These are phyloP conservation scores for Alternaria gansuensis DNA, from an alignment of 2,329 filamentous ascomycete genomes.

Conservation along the genomic window DNA sequence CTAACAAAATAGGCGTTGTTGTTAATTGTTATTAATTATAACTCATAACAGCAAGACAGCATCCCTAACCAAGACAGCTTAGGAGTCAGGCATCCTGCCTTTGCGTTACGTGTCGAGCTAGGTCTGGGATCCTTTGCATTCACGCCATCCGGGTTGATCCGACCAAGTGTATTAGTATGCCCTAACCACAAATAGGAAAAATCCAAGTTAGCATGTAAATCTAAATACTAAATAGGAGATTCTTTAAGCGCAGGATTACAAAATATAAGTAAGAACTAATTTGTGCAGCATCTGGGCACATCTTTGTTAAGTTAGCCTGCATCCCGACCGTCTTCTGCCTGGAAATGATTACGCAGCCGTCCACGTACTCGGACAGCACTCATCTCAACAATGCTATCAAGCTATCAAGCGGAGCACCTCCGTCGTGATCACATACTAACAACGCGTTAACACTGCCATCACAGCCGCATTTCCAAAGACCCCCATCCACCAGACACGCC, in stretches of 20 bases:
- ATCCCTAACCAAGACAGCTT: not conserved
- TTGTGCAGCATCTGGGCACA: too few species aligned
- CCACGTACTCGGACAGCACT: not conserved
- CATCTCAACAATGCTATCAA: not conserved
- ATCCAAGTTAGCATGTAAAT: too few species aligned
- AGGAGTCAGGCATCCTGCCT: not conserved
- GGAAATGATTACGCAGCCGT: not conserved
- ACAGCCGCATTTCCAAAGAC: not conserved
- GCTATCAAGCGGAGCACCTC: not conserved
- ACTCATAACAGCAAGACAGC: too few species aligned
- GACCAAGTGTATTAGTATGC: too few species aligned
- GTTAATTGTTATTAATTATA: too few species aligned
- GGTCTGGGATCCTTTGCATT: not conserved
- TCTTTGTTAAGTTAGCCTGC: not conserved
- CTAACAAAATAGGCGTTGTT: too few species aligned
- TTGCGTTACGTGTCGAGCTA: not conserved
- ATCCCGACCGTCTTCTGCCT: constrained; percentile 1
- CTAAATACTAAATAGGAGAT: too few species aligned
- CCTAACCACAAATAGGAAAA: too few species aligned
- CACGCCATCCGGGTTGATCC: too few species aligned
- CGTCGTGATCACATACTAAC: not conserved
- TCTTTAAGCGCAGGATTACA: too few species aligned
- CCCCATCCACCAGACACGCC: not conserved
- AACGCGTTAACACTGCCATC: not conserved
- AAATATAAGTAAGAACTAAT: too few species aligned